These are phyloP conservation scores for Rhynchospora breviuscula DNA, from an alignment of 176 grass and related monocot species.

Conservation along the genomic window DNA sequence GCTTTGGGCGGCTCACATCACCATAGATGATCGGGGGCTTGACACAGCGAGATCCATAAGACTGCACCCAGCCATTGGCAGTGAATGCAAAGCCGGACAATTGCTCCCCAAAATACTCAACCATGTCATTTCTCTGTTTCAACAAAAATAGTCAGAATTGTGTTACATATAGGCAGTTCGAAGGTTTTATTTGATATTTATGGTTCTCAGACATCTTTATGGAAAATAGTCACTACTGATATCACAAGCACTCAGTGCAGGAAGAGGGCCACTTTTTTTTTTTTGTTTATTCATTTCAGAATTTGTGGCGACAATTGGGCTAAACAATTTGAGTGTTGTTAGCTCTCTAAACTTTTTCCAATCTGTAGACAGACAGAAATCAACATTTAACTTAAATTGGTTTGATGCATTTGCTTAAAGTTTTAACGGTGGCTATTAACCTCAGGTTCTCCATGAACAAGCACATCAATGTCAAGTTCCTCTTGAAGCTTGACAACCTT, in stretches of 20 bases:
- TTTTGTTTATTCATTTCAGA: neutral
- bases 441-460: conserved; percentile 96
- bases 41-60: conserved; percentile 90
- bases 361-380: neutral
- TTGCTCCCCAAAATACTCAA: conserved; percentile 98
- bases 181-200: neutral
- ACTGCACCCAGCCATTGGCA: conserved; percentile 95
- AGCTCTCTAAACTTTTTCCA: neutral
- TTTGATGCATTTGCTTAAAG: neutral
- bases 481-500: conserved; percentile 96
- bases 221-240: neutral
- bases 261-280: neutral
- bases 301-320: neutral
- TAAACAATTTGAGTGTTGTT: neutral
- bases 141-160: conserved; percentile 17
- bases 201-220: neutral
- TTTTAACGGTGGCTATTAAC: conserved; percentile 26
- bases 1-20: conserved; percentile 83
- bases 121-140: conserved; percentile 94
- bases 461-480: conserved; percentile 97
- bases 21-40: conserved; percentile 97
- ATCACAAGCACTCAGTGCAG: neutral
- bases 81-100: conserved; percentile 96
- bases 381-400: neutral
- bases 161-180: neutral